These are phyloP conservation scores for Alternaria sp. DNA, from an alignment of 2,329 filamentous ascomycete species.

Conservation along the genomic window DNA sequence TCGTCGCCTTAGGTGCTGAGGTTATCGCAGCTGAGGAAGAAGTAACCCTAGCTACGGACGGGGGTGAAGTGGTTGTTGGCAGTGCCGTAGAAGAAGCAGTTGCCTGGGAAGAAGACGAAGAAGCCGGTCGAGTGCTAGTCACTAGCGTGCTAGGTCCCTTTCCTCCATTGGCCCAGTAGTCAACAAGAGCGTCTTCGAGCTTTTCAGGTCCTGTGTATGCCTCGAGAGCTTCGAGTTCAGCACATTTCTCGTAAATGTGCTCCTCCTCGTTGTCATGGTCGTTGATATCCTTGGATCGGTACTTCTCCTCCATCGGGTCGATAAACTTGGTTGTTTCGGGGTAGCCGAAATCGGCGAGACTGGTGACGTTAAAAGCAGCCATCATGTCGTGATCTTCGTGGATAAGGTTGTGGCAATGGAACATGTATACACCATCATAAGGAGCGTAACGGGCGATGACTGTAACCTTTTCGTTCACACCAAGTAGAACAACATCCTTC, in stretches of 20 bases:
- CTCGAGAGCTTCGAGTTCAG: slow-evolving; percentile 37
- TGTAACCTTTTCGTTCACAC: slow-evolving; percentile 54
- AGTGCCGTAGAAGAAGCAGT: background rate
- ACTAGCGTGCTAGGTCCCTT: slow-evolving; percentile 26
- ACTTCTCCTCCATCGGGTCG: slow-evolving; percentile 45
- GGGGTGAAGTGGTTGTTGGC: background rate
- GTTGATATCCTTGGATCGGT: slow-evolving; percentile 34
- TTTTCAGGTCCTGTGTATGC: slow-evolving; percentile 38
- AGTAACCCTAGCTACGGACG: background rate
- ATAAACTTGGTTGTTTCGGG: slow-evolving; percentile 45
- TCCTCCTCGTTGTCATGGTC: slow-evolving; percentile 30
- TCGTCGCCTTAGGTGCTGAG: slow-evolving; percentile 7
- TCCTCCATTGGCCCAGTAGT: slow-evolving; percentile 36
- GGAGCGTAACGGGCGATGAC: slow-evolving; percentile 46
- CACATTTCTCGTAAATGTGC: slow-evolving; percentile 33
- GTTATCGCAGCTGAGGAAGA: slow-evolving; percentile 2
- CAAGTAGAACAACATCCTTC: slow-evolving; percentile 67
- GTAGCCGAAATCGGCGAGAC: slow-evolving; percentile 45
- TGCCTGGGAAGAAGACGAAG: background rate
- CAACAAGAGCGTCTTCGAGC: slow-evolving; percentile 38
- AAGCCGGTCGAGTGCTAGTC: slow-evolving; percentile 14
- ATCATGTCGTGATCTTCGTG: slow-evolving; percentile 59
- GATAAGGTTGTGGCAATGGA: slow-evolving; percentile 58
- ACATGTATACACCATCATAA: slow-evolving; percentile 61
- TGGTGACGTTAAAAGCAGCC: slow-evolving; percentile 55